Percentiles rank a stretch among this genome's conserved stretches.
phyloP scores from a whole-genome alignment of 257 asterid species.

The Solanum pimpinellifolium region DNA sequence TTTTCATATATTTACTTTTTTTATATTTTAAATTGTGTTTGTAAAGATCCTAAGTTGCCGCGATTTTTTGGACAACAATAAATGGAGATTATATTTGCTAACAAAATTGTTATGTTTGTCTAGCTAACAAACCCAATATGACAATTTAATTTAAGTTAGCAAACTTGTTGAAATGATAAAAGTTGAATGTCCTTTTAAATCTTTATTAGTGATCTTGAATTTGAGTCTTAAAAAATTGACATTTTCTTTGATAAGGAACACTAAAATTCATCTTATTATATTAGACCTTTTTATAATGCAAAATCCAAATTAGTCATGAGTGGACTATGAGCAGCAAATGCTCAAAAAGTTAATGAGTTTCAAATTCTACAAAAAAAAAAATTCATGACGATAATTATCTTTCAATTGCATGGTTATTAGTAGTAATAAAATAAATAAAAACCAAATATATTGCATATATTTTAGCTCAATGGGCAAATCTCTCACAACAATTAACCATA shows the following conservation, averaged over 20 bases:
- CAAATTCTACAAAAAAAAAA: background rate
- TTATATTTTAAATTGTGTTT: background rate
- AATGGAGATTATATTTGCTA: background rate
- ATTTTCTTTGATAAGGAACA: background rate
- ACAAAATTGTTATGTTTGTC: background rate
- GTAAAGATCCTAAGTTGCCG: accelerated
- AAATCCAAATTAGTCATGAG: background rate
- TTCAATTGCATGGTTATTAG: background rate
- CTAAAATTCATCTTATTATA: background rate
- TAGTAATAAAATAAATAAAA: background rate
- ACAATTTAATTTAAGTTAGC: background rate
- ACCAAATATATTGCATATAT: background rate
- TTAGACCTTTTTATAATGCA: no score
- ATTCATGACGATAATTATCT: background rate
- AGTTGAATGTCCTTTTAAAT: background rate
- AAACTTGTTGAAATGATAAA: background rate
- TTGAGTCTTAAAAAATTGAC: background rate
- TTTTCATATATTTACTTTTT: accelerated
- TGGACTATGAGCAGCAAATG: background rate
- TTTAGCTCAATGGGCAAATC: background rate
- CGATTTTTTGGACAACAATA: background rate
- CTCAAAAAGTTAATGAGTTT: background rate
- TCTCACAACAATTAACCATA: background rate
- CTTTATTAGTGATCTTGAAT: accelerated
- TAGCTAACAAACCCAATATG: background rate